Base-by-base conservation (phyloP, 495 filamentous ascomycete genomes). In the Cercophora sp. region DNA sequence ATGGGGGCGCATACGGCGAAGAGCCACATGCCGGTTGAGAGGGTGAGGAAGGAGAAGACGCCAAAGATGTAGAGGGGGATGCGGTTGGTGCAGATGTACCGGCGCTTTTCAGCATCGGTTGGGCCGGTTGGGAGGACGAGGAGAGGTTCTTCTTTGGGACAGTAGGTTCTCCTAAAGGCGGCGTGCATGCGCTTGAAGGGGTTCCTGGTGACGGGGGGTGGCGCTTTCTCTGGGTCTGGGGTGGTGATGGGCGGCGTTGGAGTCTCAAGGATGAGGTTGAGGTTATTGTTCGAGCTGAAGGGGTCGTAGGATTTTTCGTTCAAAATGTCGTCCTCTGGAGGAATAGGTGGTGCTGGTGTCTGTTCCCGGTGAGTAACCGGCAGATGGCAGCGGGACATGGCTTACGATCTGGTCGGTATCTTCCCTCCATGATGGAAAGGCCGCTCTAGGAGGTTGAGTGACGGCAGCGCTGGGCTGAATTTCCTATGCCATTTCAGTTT, bases 1-100 rank as follows among this genome's bases (percentile, higher is more conserved):
- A 64, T 62, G 25, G 64, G 54, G 16, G 56, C 44, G 49, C 59
- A 58, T 10, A 65, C 24, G 26, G 59, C 56, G 31, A 67, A 67
- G 8, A 67, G 59, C 64, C 64, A 67, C 64, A 67, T 67, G 52
- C 64, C 64, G 1, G 64, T 62, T 18, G 64, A 67, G 9, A 67
- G 59, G 13, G 59, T 58, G 6, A 67, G 29, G 41, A 67, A 65
- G 9, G 61, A 65, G 34, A 67, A 45, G 41, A 67, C 40, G 18
- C 64, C 64, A 18, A 67, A 64, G 46, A 67, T 48, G 50, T 67
- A 67, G 6, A 67, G 54, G 1, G 64, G 64, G 20, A 67, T 55
- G 39, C 64, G 61, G 55, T 67, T 67, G 19, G 64, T 67, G 18
- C 43, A 36, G 41, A 67, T 36, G 36, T 67, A 67, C 23, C 39